Evolutionary conservation across 768 basidiomycete genomes (phyloP).

Genomic region (Boletus huronensis): DNA sequence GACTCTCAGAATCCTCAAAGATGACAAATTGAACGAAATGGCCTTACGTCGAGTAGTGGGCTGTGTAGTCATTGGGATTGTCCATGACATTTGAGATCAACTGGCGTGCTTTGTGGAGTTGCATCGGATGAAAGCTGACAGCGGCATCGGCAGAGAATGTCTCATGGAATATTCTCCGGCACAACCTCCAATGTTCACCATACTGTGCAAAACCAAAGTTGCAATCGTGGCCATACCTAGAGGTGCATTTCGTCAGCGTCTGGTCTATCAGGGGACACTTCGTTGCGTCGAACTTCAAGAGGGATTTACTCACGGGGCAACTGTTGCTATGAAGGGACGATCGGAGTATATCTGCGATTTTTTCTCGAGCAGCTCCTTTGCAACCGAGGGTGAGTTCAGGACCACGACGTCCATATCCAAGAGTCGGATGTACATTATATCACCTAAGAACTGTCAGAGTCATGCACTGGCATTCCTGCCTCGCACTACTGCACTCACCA

Average conservation of each 20-base stretch:
- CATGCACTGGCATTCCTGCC: neutral
- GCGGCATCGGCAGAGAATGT: constrained; percentile 7
- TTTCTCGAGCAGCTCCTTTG: constrained; percentile 45
- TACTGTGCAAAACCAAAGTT: constrained; percentile 7
- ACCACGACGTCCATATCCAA: constrained; percentile 45
- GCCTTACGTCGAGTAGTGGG: constrained; percentile 12
- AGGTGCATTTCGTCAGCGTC: neutral
- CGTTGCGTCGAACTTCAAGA: neutral
- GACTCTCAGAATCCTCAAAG: neutral
- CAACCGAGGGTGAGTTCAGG: constrained; percentile 42
- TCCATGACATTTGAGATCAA: constrained; percentile 6
- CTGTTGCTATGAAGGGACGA: constrained; percentile 37
- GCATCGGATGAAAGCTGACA: constrained; percentile 3
- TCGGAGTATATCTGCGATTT: constrained; percentile 48
- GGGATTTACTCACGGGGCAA: constrained; percentile 12
- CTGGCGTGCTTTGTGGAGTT: constrained; percentile 7
- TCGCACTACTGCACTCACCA: constrained; percentile 4
- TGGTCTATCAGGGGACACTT: neutral
- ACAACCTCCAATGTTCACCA: constrained; percentile 11
- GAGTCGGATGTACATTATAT: constrained; percentile 46
- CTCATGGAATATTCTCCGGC: constrained; percentile 16
- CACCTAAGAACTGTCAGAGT: constrained; percentile 27
- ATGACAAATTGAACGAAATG: neutral
- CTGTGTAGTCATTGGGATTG: neutral
- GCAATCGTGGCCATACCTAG: constrained; percentile 17